Base-by-base conservation (phyloP, 1,284 basidiomycete species). In the Ceratobasidium sp. region DNA sequence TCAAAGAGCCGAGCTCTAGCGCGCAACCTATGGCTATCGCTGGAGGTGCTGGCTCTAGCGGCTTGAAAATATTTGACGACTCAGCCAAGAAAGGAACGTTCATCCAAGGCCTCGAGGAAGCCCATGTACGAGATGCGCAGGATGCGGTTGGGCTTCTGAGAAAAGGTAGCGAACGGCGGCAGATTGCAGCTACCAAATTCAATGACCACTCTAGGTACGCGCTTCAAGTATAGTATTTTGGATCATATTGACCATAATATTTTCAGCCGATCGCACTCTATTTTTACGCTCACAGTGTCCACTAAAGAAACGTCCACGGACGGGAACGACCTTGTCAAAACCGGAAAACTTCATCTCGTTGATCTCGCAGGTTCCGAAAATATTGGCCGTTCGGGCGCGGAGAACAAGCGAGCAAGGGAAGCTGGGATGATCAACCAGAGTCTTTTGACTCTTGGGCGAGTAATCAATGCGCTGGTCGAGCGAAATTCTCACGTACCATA, bases 401-500 rank as follows among this genome's bases (percentile, higher is more conserved):
- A 97, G 85, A 95, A 98, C 83, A 96, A 96, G 84, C 89, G 97
- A 77, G 98, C 97, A 1, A 89, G 96, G 81, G 98, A 99, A 83
- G 98, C 98, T 1, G 98, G 98, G 9, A 98, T 98, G 94, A 99
- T 99, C 85, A 99, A 99, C 83, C 96, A 99, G 85, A 98, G 96
- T 83, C 87, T 99, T 52, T 87, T 99, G 6, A 98, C 98, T 26
- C 91, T 99, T 15, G 98, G 98, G 0, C 89, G 98, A 59, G 98
- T 99, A 64, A 99, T 99, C 84, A 99, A 97, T 81, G 96, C 96
- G 9, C 89, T 99, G 50, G 97, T 99, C 68, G 97, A 99, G 82
- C 94, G 92, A 83, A 93, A 93, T 20, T 87, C 91, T 67, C 96
- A 99, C 85, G 93, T 99, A 67, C 98, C 98, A 3, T 99, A 99